Base-by-base conservation (phyloP, 805 yeast genomes). In the Kuraishia borneana region DNA sequence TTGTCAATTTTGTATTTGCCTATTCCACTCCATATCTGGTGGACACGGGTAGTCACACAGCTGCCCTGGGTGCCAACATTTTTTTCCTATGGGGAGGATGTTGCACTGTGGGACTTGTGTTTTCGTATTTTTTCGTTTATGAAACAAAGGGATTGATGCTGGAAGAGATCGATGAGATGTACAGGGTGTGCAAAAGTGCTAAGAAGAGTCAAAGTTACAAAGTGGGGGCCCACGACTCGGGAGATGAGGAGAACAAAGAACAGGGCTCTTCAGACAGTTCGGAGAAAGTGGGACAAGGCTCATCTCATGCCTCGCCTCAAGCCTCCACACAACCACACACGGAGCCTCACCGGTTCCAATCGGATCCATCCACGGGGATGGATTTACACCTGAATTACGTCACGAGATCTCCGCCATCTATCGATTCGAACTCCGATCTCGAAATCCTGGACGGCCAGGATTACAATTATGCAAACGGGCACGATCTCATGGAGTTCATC, bases 21-120 rank as follows among this genome's bases (percentile, higher is more conserved):
- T 73, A 66, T 45, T 70, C 70, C 32, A 81, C 92, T 1, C 92
- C 94, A 2, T 83, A 78, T 47, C 57, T 83, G 39, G 70, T 82
- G 28, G 84, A 79, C 47, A 65, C 76, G 0, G 85, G 83, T 0
- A 51, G 60, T 8, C 81, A 76, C 48, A 75, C 85, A 0, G 78
- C 83, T 1, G 73, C 77, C 0, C 53, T 80, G 38, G 89, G 88
- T 0, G 70, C 77, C 20, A 76, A 70, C 40, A 80, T 83, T 18
- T 83, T 82, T 53, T 83, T 80, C 51, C 60, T 83, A 4, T 83
- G 94, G 94, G 92, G 92, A 4, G 72, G 82, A 1, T 58, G 73
- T 38, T 80, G 77, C 52, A 60, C 73, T 2, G 30, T 65, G 4
- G 85, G 80, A 1, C 69, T 73, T 3, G 42, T 78, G 3, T 68